These are phyloP conservation scores for Melastoma malabathricum DNA, from an alignment of 345 rosid species.

Conservation along the genomic window DNA sequence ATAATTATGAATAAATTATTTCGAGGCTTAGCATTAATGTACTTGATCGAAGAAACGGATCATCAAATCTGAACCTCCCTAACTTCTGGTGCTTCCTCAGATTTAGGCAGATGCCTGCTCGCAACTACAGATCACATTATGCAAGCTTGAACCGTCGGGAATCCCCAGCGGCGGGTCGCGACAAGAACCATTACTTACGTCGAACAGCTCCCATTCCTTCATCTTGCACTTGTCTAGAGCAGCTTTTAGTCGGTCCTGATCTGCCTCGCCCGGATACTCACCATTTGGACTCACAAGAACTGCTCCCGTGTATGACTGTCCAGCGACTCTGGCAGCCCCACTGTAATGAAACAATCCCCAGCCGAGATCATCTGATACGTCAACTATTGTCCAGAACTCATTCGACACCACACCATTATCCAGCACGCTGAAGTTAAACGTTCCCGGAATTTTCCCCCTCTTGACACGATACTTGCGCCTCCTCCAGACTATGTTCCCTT, in stretches of 20 bases:
- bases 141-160: constrained; percentile 67
- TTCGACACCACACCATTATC: constrained; percentile 91
- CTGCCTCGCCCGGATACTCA: constrained; percentile 38
- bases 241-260: constrained; percentile 22
- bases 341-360: constrained; percentile 88
- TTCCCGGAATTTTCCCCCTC: constrained; percentile 54
- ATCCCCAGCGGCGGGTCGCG: constrained; percentile 60
- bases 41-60: no score
- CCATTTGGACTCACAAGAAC: constrained; percentile 86
- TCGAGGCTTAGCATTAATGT: no score
- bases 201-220: constrained; percentile 79
- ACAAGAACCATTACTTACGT: constrained; percentile 70
- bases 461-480: constrained; percentile 75
- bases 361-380: constrained; percentile 67
- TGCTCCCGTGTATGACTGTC: constrained; percentile 86
- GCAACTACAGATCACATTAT: constrained; percentile 19
- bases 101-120: no score
- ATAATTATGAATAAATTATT: no score
- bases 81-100: not conserved
- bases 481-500: constrained; percentile 71
- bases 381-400: constrained; percentile 81
- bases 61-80: no score
- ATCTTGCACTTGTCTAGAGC: constrained; percentile 71
- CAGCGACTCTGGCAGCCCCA: constrained; percentile 89
- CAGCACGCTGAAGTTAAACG: constrained; percentile 67